phyloP scores from a whole-genome alignment of 2,329 filamentous ascomycete genomes.

The Ophiosphaerella korrae region DNA sequence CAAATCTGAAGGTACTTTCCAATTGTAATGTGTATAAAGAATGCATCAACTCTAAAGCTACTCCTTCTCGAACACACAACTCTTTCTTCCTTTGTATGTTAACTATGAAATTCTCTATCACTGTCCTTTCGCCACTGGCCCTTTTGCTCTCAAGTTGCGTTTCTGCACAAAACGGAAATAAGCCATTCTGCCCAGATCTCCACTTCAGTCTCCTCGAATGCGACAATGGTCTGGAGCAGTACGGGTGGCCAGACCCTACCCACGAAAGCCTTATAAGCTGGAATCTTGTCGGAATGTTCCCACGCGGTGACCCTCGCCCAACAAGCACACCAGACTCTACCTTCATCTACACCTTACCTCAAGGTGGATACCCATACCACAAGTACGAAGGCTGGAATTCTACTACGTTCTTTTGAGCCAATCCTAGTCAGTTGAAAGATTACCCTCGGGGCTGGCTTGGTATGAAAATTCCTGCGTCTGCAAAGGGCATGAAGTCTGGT shows the following conservation, averaged over 20 bases:
- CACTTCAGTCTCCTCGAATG: conserved; percentile 4
- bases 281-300: conserved; percentile 4
- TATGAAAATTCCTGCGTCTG: conserved; percentile 1
- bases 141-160: not conserved
- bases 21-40: too few relatives aligned
- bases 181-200: not conserved
- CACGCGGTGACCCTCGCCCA: not conserved
- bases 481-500: conserved; percentile 3
- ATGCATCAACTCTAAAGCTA: too few relatives aligned
- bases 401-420: conserved; percentile 3
- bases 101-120: not conserved
- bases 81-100: not conserved
- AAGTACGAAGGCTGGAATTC: conserved; percentile 6
- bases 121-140: not conserved
- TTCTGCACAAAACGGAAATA: not conserved
- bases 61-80: too few relatives aligned
- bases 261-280: not conserved
- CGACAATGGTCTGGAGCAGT: conserved; percentile 1
- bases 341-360: conserved; percentile 1
- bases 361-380: conserved; percentile 3
- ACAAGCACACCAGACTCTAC: not conserved
- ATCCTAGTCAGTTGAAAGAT: conserved; percentile 2
- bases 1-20: too few relatives aligned
- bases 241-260: conserved; percentile 1
- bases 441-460: conserved; percentile 2